Conservation (phyloP, 805 yeast species). For the Starmera amethionina region DNA sequence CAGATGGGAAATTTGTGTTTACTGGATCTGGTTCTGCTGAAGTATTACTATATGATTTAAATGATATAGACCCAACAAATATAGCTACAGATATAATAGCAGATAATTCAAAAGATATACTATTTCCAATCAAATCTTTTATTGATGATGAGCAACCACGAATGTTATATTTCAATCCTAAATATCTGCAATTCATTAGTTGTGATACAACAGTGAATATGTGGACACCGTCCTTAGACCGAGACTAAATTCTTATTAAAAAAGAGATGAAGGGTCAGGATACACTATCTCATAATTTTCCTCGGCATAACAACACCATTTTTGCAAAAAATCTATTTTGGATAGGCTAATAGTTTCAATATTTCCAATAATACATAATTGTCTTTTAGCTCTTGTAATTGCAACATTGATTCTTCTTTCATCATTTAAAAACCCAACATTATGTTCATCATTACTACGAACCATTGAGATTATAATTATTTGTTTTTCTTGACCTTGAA, state of each 20-base stretch:
- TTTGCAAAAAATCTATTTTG: constrained; percentile 36
- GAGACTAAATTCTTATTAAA: constrained; percentile 2
- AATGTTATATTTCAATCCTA: constrained; percentile 30
- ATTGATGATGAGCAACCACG: constrained; percentile 27
- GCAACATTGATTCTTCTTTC: constrained; percentile 83
- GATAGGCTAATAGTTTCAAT: constrained; percentile 49
- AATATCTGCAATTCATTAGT: constrained; percentile 18
- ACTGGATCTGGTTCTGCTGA: constrained; percentile 51
- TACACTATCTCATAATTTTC: constrained; percentile 58
- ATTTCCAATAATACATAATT: constrained; percentile 80
- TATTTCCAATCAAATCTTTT: constrained; percentile 18
- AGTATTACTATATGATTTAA: constrained; percentile 43
- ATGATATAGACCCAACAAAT: constrained; percentile 13
- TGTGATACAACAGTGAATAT: constrained; percentile 13
- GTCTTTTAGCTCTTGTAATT: constrained; percentile 82
- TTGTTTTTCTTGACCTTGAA: constrained; percentile 94
- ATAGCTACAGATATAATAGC: no score
- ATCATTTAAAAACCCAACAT: constrained; percentile 79
- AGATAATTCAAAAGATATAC: constrained; percentile 7
- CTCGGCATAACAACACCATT: constrained; percentile 67
- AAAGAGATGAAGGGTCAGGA: constrained; percentile 39
- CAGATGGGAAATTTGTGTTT: constrained; percentile 54
- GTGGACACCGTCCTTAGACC: constrained; percentile 13
- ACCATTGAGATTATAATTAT: constrained; percentile 73
- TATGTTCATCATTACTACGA: constrained; percentile 59